Percentiles rank a stretch among this genome's conserved stretches.
Conservation (phyloP, 2,329 filamentous ascomycete genomes). For the Colletotrichum limetticola region DNA sequence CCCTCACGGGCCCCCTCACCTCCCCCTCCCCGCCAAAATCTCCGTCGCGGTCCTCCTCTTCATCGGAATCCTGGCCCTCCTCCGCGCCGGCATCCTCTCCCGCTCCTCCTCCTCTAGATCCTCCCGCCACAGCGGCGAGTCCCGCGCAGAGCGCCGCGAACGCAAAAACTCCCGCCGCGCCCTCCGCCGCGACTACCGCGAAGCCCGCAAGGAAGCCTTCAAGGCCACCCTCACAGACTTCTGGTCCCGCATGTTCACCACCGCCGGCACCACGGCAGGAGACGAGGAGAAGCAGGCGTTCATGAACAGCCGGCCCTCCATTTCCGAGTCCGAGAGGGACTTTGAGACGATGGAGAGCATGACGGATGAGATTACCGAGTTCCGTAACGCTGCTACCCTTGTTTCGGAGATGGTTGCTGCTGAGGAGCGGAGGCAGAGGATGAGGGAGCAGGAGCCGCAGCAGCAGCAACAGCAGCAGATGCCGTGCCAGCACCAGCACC, state of each 20-base stretch:
- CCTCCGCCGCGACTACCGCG: conserved; percentile 37
- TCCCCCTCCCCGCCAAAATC: conserved; percentile 41
- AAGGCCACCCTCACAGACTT: conserved; percentile 36
- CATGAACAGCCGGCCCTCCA: conserved; percentile 38
- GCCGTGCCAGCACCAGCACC: background rate
- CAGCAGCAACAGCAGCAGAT: conserved; percentile 43
- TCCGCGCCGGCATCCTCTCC: conserved; percentile 37
- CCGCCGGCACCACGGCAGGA: conserved; percentile 41
- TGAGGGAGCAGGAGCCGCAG: conserved; percentile 37
- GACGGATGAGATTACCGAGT: conserved; percentile 60
- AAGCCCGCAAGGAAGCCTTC: conserved; percentile 40
- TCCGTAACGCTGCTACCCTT: conserved; percentile 57
- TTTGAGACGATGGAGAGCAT: conserved; percentile 46
- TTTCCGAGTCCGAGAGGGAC: conserved; percentile 14
- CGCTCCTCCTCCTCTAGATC: background rate
- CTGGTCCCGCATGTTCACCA: conserved; percentile 45
- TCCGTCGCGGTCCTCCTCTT: conserved; percentile 39
- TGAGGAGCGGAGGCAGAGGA: conserved; percentile 46
- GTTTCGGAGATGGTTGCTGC: conserved; percentile 58
- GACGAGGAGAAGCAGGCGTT: conserved; percentile 52
- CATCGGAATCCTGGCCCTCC: conserved; percentile 38
- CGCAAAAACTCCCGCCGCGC: conserved; percentile 35
- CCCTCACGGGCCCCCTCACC: background rate
- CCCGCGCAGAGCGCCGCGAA: conserved; percentile 28
- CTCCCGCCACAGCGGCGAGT: conserved; percentile 3